Percentiles rank a stretch among this genome's conserved stretches.
phyloP scores from a whole-genome alignment of 1,284 basidiomycete species.

The Ustilago esculenta region DNA sequence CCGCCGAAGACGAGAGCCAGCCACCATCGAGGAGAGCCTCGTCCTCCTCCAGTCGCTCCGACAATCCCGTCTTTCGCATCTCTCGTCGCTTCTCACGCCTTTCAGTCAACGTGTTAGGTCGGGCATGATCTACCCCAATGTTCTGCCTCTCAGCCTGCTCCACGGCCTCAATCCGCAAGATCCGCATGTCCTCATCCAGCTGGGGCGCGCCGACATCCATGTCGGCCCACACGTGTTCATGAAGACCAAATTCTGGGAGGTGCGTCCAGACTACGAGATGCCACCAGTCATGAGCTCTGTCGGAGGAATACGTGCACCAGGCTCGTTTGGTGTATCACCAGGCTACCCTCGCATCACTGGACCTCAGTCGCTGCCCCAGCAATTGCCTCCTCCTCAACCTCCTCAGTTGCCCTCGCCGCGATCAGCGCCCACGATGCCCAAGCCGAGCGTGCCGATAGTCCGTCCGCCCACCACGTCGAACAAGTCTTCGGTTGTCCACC shows the following conservation, averaged over 20 bases:
- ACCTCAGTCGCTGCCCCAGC: conserved; percentile 20
- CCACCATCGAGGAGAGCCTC: conserved; percentile 50
- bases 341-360: conserved; percentile 11
- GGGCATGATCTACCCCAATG: conserved; percentile 52
- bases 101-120: conserved; percentile 56
- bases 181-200: conserved; percentile 54
- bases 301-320: conserved; percentile 20
- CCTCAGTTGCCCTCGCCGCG: conserved; percentile 31
- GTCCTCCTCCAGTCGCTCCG: conserved; percentile 62
- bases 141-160: conserved; percentile 49
- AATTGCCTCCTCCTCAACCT: conserved; percentile 24
- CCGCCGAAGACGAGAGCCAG: conserved; percentile 39
- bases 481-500: conserved; percentile 12
- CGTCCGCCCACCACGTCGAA: conserved; percentile 12
- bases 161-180: conserved; percentile 55
- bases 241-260: conserved; percentile 61
- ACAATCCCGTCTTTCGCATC: conserved; percentile 63
- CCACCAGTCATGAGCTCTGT: conserved; percentile 20
- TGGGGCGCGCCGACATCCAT: conserved; percentile 59
- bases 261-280: conserved; percentile 48
- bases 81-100: conserved; percentile 59
- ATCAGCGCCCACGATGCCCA: conserved; percentile 11
- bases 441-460: conserved; percentile 22
- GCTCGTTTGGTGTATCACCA: conserved; percentile 11
- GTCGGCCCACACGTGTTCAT: conserved; percentile 60